A percentile compares a stretch with the other conserved stretches of the same genome.
Evolutionary conservation across 2,329 filamentous ascomycete genomes (phyloP).

Genomic region (Trichophyton equinum): DNA sequence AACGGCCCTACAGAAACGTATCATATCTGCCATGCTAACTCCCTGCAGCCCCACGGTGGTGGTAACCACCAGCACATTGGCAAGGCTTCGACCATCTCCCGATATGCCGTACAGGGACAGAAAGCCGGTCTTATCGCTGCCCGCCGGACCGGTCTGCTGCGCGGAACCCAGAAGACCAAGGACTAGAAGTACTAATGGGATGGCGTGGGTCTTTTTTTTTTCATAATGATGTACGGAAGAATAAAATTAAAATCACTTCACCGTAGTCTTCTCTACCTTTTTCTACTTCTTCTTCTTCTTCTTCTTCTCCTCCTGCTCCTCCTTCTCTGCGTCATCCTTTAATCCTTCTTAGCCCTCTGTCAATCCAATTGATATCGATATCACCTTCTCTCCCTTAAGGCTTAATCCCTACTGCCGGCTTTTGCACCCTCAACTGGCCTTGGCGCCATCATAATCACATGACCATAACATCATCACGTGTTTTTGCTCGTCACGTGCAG

Average conservation of each 20-base stretch:
- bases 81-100: slow-evolving; percentile 98
- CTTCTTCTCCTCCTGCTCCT: neutral
- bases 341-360: neutral
- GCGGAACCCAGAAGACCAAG: slow-evolving; percentile 99
- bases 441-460: neutral
- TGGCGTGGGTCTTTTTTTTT: slow-evolving; percentile 26
- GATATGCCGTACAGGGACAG: slow-evolving; percentile 95
- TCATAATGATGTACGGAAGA: slow-evolving; percentile 11
- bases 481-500: neutral
- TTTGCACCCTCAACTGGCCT: neutral
- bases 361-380: too few species aligned
- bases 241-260: neutral
- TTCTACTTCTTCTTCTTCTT: neutral
- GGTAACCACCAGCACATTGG: slow-evolving; percentile 99
- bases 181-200: slow-evolving; percentile 53
- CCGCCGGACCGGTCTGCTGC: slow-evolving; percentile 97
- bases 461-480: neutral
- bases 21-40: neutral
- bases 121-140: slow-evolving; percentile 99
- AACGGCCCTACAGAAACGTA: neutral
- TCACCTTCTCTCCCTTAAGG: too few species aligned
- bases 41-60: slow-evolving; percentile 65
- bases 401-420: neutral
- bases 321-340: too few species aligned
- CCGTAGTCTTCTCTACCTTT: neutral